Evolutionary conservation across 257 asterid genomes (phyloP).

Genomic region (Fraxinus cuspidata): DNA sequence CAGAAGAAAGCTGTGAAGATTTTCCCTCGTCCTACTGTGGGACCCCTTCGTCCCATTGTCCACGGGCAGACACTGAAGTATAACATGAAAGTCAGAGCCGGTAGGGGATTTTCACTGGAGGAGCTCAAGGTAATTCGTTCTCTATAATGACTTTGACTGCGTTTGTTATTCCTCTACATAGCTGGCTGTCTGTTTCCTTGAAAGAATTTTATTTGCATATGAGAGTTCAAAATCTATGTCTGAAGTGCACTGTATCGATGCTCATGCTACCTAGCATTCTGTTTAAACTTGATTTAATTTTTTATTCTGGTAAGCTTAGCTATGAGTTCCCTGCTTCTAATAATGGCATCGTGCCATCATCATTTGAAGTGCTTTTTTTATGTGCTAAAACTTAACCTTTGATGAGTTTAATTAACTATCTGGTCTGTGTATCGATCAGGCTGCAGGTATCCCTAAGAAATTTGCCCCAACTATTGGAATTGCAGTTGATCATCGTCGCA

Average conservation of each 20-base stretch:
- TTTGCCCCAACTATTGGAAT: slow-evolving; percentile 65
- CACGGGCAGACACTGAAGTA: slow-evolving; percentile 74
- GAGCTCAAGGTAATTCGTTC: slow-evolving; percentile 56
- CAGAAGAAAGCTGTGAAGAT: slow-evolving; percentile 72
- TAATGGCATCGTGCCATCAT: background rate
- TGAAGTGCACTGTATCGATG: background rate
- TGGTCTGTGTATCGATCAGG: slow-evolving; percentile 32
- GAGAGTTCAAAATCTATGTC: background rate
- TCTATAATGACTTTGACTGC: background rate
- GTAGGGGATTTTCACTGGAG: slow-evolving; percentile 69
- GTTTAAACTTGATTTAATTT: background rate
- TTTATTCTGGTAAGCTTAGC: background rate
- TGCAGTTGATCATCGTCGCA: slow-evolving; percentile 64
- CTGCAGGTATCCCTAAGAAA: slow-evolving; percentile 62
- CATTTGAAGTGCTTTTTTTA: background rate
- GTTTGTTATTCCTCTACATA: background rate
- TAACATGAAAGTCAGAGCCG: slow-evolving; percentile 78
- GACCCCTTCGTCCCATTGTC: slow-evolving; percentile 73
- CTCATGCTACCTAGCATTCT: background rate
- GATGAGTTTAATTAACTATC: background rate
- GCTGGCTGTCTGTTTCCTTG: background rate
- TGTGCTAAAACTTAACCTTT: background rate
- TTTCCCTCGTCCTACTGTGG: slow-evolving; percentile 76
- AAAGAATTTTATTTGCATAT: background rate
- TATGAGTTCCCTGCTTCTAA: background rate